A percentile compares a stretch with the other conserved stretches of the same genome.
Evolutionary conservation across 2,329 filamentous ascomycete genomes (phyloP).

Genomic region (Microcyclosporella mali): DNA sequence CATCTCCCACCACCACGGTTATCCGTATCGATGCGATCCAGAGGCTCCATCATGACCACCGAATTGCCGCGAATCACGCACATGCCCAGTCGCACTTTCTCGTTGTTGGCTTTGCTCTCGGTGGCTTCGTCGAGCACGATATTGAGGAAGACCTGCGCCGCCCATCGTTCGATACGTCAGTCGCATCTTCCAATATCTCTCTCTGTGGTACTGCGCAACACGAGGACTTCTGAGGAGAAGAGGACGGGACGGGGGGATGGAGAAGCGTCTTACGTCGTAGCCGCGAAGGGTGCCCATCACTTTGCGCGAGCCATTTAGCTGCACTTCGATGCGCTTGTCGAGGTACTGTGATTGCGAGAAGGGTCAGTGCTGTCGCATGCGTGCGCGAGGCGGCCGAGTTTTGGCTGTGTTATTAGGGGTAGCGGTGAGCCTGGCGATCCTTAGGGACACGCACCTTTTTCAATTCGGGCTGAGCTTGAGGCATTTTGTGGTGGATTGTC

Average conservation of each 20-base stretch:
- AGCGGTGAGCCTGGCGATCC: neutral
- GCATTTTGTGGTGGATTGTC: constrained; percentile 55
- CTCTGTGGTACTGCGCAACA: neutral
- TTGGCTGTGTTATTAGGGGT: neutral
- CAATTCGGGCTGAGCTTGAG: constrained; percentile 96
- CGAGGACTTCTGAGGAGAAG: neutral
- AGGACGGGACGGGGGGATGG: neutral
- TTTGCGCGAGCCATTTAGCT: constrained; percentile 95
- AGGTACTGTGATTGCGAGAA: constrained; percentile 68
- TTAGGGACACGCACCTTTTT: constrained; percentile 67
- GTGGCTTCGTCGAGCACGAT: constrained; percentile 95
- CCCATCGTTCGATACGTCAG: constrained; percentile 1
- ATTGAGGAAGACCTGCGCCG: constrained; percentile 82
- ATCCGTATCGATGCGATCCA: constrained; percentile 33
- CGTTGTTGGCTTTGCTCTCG: constrained; percentile 86
- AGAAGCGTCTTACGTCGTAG: constrained; percentile 66
- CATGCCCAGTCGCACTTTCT: constrained; percentile 75
- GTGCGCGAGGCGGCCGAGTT: too few relatives aligned
- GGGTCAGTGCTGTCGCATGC: neutral
- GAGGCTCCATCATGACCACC: constrained; percentile 85
- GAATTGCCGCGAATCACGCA: constrained; percentile 90
- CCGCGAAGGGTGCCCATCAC: constrained; percentile 90
- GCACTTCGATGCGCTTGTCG: constrained; percentile 96
- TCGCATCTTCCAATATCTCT: too few relatives aligned
- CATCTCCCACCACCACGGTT: constrained; percentile 3